Evolutionary conservation across 768 basidiomycete species (phyloP), one percentile per base, ranked within the genome.

Genomic region (Phylloporus sp.): DNA sequence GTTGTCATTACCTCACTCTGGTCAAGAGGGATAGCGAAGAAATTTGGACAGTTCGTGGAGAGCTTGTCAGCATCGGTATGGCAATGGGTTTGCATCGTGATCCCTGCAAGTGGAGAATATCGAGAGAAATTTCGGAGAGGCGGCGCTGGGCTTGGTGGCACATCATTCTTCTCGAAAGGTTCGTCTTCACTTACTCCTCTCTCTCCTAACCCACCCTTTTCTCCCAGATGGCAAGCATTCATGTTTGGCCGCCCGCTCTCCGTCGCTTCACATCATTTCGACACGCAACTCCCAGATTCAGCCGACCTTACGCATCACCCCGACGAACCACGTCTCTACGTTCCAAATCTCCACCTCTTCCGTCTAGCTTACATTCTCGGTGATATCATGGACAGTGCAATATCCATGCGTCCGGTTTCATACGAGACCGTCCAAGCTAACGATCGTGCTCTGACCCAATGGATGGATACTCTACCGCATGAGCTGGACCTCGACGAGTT

Each of bases 141-240:
- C 75, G 91, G 45, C 75, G 90, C 48, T 91, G 90, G 90, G 87
- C 88, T 7, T 92, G 90, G 90, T 92, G 90, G 90, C 88, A 92
- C 68, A 88, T 89, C 54, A 70, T 92, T 32, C 73, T 89, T 47
- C 75, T 91, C 28, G 90, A 91, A 72, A 76, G 88, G 88, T 86
- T 47, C 31, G 80, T 61, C n/a, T 22, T 34, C 47, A 23, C 47
- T 13, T 38, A 52, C 56, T 50, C 29, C 29, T 10, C 11, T 48
- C 47, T 5, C 55, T n/a, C 41, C 31, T 26, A 45, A 42, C 44
- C 52, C 47, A 56, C 53, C 45, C 10, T 36, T 31, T 52, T 36
- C 41, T 9, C 62, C 18, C 58, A 89, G 88, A 57, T 92, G 90
- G 90, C 88, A 91, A 64, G 86, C 88, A 0, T 91, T 92, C 70